Conservation (phyloP, 352 stramenopile genomes). For the Elongisporangium undulatum region DNA sequence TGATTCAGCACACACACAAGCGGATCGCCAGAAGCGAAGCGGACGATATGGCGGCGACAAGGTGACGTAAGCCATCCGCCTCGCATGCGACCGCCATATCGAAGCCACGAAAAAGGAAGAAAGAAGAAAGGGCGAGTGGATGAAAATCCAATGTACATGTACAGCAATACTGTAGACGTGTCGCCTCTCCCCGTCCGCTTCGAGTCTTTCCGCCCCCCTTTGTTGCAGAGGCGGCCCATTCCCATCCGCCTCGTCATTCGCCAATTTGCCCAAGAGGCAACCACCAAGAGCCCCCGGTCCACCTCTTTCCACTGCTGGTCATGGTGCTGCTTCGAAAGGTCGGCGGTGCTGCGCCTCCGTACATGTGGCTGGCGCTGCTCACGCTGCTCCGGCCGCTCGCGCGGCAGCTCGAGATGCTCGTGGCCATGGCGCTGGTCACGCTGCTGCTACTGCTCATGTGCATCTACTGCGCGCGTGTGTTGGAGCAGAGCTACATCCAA, state of each 20-base stretch:
- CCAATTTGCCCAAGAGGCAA: not conserved
- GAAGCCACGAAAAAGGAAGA: not conserved
- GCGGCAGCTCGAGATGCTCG: conserved; percentile 2
- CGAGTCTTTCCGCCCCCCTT: not conserved
- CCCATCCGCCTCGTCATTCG: not conserved
- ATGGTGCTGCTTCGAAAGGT: conserved; percentile 1
- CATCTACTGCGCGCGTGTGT: conserved; percentile 7
- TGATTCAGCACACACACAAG: not conserved
- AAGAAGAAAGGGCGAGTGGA: not conserved
- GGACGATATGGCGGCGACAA: not conserved
- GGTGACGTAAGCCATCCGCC: not conserved
- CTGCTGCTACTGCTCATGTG: conserved; percentile 16
- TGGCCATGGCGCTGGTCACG: conserved; percentile 11
- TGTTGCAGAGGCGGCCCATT: not conserved
- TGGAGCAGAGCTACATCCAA: conserved; percentile 1
- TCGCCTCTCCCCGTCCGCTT: not conserved
- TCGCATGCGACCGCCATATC: not conserved
- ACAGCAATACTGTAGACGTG: not conserved
- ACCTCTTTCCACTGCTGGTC: not conserved
- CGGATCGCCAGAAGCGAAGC: not conserved
- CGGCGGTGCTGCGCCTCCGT: not conserved
- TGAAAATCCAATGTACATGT: not conserved
- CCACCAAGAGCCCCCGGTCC: not conserved
- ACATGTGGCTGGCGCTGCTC: not conserved
- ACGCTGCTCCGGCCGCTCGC: conserved; percentile 6